Evolutionary conservation across 371 early-diverging fungal genomes (phyloP).

Genomic region (Mucor indicus): DNA sequence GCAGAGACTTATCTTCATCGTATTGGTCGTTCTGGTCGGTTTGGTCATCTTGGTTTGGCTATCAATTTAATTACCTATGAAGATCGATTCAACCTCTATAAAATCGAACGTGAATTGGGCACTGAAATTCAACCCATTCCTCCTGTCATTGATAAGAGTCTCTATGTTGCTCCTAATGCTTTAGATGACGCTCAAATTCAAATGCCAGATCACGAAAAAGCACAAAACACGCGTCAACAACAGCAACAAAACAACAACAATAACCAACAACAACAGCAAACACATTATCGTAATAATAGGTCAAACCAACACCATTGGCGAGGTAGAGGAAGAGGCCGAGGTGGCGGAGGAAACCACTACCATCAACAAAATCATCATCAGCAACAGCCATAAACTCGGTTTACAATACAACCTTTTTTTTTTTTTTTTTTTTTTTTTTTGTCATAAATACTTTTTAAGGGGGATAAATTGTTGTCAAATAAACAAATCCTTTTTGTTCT

Average conservation of each 20-base stretch:
- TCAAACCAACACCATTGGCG: neutral
- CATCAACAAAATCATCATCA: too few relatives aligned
- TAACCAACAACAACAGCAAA: slow-evolving; percentile 35
- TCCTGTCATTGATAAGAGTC: slow-evolving; percentile 86
- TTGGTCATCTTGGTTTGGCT: slow-evolving; percentile 96
- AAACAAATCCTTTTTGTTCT: too few relatives aligned
- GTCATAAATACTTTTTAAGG: too few relatives aligned
- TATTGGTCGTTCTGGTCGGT: slow-evolving; percentile 97
- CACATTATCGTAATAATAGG: slow-evolving; percentile 11
- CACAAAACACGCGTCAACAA: slow-evolving; percentile 46
- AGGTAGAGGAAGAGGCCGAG: neutral
- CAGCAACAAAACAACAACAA: slow-evolving; percentile 43
- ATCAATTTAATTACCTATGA: slow-evolving; percentile 98
- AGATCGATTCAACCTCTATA: slow-evolving; percentile 92
- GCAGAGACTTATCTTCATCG: slow-evolving; percentile 99
- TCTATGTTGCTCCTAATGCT: slow-evolving; percentile 80
- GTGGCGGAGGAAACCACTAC: neutral
- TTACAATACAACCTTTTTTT: too few relatives aligned
- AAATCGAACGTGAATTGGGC: slow-evolving; percentile 95
- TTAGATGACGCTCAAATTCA: slow-evolving; percentile 52
- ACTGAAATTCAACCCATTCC: slow-evolving; percentile 97
- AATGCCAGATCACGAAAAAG: slow-evolving; percentile 43
- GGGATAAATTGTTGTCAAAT: too few relatives aligned
- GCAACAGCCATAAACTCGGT: too few relatives aligned
- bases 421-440: too few relatives aligned